Evolutionary conservation across 208 protist genomes (phyloP).

Genomic region (Trypanosoma platydactyli): DNA sequence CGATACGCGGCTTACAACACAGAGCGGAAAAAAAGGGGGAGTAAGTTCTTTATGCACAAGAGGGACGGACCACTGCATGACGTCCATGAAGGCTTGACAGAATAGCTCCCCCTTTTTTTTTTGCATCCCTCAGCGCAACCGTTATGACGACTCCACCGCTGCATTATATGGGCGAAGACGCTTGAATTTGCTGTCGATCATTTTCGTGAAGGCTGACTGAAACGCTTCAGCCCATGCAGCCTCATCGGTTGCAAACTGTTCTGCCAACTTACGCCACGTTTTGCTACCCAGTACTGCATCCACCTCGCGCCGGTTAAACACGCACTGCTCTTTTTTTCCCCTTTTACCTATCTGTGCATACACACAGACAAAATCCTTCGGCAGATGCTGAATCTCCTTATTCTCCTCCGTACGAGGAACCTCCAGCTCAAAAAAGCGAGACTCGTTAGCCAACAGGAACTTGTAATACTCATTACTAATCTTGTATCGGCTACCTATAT

Average conservation of each 20-base stretch:
- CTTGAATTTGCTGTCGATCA: constrained; percentile 82
- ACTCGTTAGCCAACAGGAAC: constrained; percentile 73
- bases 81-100: too few species aligned
- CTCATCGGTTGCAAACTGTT: constrained; percentile 58
- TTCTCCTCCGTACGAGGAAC: constrained; percentile 74
- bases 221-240: constrained; percentile 61
- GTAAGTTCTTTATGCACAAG: too few species aligned
- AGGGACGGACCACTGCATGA: too few species aligned
- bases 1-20: background rate
- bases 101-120: too few species aligned
- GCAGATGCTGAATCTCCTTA: constrained; percentile 55
- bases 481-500: constrained; percentile 71
- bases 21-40: background rate
- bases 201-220: constrained; percentile 72
- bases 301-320: constrained; percentile 63
- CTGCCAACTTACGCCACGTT: constrained; percentile 54
- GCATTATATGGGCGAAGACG: constrained; percentile 56
- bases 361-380: constrained; percentile 54
- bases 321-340: constrained; percentile 48
- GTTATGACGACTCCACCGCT: background rate
- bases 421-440: constrained; percentile 48
- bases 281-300: constrained; percentile 54
- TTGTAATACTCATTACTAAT: constrained; percentile 77
- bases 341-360: constrained; percentile 40
- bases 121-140: too few species aligned